Evolutionary conservation across 2,329 filamentous ascomycete genomes (phyloP), one percentile per base, ranked within the genome.

Genomic region (Coleophoma eucalyptorum): DNA sequence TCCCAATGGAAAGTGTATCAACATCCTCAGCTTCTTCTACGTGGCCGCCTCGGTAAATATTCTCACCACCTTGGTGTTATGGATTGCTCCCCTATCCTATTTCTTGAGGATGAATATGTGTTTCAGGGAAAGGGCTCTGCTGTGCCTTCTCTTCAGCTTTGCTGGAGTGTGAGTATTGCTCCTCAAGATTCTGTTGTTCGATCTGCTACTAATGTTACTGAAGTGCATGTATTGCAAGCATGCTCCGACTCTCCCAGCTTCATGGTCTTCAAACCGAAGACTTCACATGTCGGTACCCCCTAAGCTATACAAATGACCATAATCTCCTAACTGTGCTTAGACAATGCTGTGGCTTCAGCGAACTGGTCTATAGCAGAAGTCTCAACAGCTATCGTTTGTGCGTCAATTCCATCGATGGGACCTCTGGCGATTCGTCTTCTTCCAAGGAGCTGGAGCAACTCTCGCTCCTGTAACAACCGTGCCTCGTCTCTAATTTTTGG

Each of bases 361-460:
- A 49, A 51, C 31, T 51, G 45, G 38, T 53, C 48, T 7, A 46
- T 53, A 16, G 43, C 21, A 7, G 50, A 55, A 47, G 38, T 55
- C 16, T 40, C 43, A 16, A 44, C 48, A 43, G 50, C 45, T 20
- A 54, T 56, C 8, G 18, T 54, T n/a, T 56, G 51, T 46, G 49
- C 51, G 3, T 40, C 18, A 13, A 45, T 48, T 13, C 44, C 47
- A 34, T 11, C 26, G 10, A 32, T 46, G 26, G 13, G 12, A 33
- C 43, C 43, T n/a, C 20, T 33, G 4, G 43, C 20, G 5, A 20
- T 11, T 33, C 20, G 13, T 15, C 20, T 43, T 20, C 20, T 43
- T 19, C 41, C 41, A 7, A 19, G 18, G 8, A 20, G 16, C 8
- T 43, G 41, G 41, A 15, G 18, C 20, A 11, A 38, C 15, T 18